phyloP scores from a whole-genome alignment of 805 yeast genomes.

The Cyberlindnera euphorbiiphila region DNA sequence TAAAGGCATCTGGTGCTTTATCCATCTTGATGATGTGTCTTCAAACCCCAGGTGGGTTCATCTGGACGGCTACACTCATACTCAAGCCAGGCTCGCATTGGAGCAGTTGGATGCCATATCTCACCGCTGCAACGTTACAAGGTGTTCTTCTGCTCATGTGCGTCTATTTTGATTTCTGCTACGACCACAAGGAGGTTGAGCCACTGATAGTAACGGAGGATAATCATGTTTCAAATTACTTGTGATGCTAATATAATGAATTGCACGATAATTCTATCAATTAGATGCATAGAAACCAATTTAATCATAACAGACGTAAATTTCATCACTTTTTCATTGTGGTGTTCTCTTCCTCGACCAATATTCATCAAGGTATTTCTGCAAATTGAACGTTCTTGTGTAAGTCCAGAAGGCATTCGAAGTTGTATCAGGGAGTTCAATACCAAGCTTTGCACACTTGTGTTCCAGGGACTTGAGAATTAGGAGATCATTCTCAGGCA shows the following conservation, averaged over 20 bases:
- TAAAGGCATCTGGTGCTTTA: slow-evolving; percentile 77
- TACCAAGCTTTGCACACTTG: neutral
- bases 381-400: neutral
- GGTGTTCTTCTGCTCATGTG: slow-evolving; percentile 60
- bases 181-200: slow-evolving; percentile 1
- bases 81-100: slow-evolving; percentile 73
- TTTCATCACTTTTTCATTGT: neutral
- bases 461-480: neutral
- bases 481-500: neutral
- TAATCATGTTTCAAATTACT: neutral
- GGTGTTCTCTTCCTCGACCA: neutral
- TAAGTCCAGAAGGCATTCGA: slow-evolving; percentile 1
- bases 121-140: slow-evolving; percentile 69
- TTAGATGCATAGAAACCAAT: no score
- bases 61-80: slow-evolving; percentile 72
- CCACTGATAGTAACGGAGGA: slow-evolving; percentile 3
- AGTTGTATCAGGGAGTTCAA: slow-evolving; percentile 1
- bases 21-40: slow-evolving; percentile 78
- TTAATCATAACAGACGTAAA: no score
- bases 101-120: slow-evolving; percentile 83
- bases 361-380: neutral
- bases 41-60: slow-evolving; percentile 86
- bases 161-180: slow-evolving; percentile 39
- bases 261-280: no score
- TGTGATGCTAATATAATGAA: no score